Evolutionary conservation across 2,329 filamentous ascomycete genomes (phyloP).

Genomic region (Colletotrichum lentis): DNA sequence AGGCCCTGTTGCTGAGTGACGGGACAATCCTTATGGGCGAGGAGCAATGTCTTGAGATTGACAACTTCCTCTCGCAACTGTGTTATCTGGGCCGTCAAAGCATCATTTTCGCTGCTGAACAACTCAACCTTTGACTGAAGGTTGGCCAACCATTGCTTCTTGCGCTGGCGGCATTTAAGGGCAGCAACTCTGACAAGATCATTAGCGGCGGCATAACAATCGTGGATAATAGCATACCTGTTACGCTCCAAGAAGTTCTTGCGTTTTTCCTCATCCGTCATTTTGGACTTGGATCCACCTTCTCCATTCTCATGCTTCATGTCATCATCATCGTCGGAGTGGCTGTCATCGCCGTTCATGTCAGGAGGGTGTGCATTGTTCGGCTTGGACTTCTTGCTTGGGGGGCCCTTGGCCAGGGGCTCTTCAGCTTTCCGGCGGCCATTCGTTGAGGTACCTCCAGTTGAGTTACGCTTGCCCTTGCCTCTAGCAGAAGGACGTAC

Average conservation of each 20-base stretch:
- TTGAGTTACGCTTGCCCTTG: conserved; percentile 73
- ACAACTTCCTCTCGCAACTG: conserved; percentile 91
- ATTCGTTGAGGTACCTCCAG: conserved; percentile 57
- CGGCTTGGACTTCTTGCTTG: conserved; percentile 75
- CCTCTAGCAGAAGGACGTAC: conserved; percentile 70
- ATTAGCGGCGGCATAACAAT: conserved; percentile 39
- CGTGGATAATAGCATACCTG: conserved; percentile 67
- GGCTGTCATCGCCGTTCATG: conserved; percentile 44
- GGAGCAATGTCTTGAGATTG: conserved; percentile 88
- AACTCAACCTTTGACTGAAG: conserved; percentile 94
- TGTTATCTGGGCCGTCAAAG: conserved; percentile 81
- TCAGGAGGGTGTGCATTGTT: conserved; percentile 52
- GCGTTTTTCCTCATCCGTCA: conserved; percentile 98
- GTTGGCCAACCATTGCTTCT: conserved; percentile 98
- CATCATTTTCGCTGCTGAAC: conserved; percentile 91
- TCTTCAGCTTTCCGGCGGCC: conserved; percentile 83
- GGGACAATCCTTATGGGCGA: conserved; percentile 96
- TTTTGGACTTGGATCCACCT: conserved; percentile 73
- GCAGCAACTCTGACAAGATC: conserved; percentile 77
- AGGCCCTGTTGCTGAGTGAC: conserved; percentile 88
- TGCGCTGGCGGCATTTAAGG: conserved; percentile 94
- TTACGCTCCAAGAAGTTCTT: conserved; percentile 98
- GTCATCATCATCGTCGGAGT: conserved; percentile 60
- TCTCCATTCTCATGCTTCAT: conserved; percentile 59
- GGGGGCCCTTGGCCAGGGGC: conserved; percentile 66